Evolutionary conservation across 257 asterid species (phyloP), one percentile per base, ranked within the genome.

Genomic region (Echium plantagineum): DNA sequence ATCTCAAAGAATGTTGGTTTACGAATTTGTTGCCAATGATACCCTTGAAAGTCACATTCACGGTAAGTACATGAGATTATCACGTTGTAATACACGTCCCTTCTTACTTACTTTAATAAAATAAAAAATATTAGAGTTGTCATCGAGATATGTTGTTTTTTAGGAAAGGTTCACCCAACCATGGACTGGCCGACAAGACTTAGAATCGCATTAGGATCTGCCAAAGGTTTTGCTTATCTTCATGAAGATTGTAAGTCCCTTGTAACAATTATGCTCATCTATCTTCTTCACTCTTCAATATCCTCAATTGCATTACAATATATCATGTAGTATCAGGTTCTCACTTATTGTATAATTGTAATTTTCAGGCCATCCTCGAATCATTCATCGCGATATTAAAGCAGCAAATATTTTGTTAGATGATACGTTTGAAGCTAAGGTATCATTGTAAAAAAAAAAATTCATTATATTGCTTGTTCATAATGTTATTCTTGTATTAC

Each of bases 191-290:
- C 81, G 9, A 75, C 90, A 2, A 79, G 97, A 68, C 83, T 77
- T 21, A 76, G 60, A 66, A 86, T 89, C 63, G 95, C 95, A 65
- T 22, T 89, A 22, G 97, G 97, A 57, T 49, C 97, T 57, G 97
- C 97, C 2, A 89, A 86, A 71, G 97, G 97, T 15, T 86, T 89
- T 38, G 93, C 97, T 52, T 89, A 89, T 72, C 87, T 89, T 48
- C 97, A 89, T 51, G 97, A 89, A 69, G 95, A 89, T 64, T 89
- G 96, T 87, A 70, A 72, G 82, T 67, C 0, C 17, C 16, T 0
- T 15, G 9, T 47, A 60, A 2, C 32, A 1, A 21, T 31, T 21
- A 16, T 21, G 32, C 31, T 52, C 26, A 22, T 9, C 8, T 7
- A 22, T 9, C 8, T 7, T 18, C 0, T 31, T 12, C 10, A 10